phyloP scores from a whole-genome alignment of 2,329 filamentous ascomycete genomes.

The Knoxdaviesia capensis region DNA sequence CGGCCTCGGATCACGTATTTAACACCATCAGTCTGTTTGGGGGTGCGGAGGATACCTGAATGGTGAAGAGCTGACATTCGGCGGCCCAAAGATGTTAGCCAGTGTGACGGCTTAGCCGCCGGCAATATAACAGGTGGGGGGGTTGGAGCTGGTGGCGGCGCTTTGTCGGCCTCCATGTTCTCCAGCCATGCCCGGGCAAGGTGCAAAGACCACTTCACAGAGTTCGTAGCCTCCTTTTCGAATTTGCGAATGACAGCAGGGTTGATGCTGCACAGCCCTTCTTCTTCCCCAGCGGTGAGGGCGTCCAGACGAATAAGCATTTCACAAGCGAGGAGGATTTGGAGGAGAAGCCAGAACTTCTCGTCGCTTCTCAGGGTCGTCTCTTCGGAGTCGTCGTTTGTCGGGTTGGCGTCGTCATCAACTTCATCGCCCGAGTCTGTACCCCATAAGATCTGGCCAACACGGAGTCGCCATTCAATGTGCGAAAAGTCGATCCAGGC shows the following conservation, averaged over 20 bases:
- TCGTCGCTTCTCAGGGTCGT: conserved; percentile 35
- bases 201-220: conserved; percentile 48
- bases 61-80: conserved; percentile 22
- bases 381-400: conserved; percentile 21
- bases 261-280: conserved; percentile 27
- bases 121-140: conserved; percentile 8
- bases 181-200: conserved; percentile 47
- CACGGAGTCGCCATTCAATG: conserved; percentile 53
- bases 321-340: conserved; percentile 44
- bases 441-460: conserved; percentile 55
- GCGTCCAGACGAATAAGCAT: conserved; percentile 44
- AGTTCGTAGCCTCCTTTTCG: conserved; percentile 37
- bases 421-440: conserved; percentile 27
- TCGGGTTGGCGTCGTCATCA: conserved; percentile 29
- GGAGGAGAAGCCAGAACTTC: conserved; percentile 46
- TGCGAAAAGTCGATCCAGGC: conserved; percentile 59
- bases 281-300: conserved; percentile 38
- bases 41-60: conserved; percentile 7
- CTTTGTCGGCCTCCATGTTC: conserved; percentile 38
- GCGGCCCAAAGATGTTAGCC: conserved; percentile 37
- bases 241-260: conserved; percentile 39
- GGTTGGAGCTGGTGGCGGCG: conserved; percentile 13
- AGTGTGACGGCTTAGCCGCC: conserved; percentile 10
- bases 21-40: conserved; percentile 9
- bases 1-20: conserved; percentile 32